Conservation (phyloP, 805 yeast genomes). For the Zygosaccharomyces siamensis region DNA sequence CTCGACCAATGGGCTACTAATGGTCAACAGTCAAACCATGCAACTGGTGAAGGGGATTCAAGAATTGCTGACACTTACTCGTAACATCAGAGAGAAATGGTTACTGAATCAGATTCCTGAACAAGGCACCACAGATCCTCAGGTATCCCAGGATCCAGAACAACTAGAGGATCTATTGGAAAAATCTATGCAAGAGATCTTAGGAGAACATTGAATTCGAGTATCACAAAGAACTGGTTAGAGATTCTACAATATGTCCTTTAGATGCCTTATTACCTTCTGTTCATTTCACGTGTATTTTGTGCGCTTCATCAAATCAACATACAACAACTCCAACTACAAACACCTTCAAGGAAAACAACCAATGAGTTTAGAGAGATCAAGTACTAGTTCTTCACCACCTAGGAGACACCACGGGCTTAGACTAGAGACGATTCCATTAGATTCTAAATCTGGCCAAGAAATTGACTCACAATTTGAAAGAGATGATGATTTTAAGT, state of each 20-base stretch:
- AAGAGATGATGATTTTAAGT: conserved; percentile 32
- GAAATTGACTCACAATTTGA: conserved; percentile 18
- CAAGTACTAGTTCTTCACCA: conserved; percentile 10
- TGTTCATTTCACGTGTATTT: conserved; percentile 3
- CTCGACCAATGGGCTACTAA: conserved; percentile 27
- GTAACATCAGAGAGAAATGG: conserved; percentile 35
- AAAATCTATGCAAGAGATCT: conserved; percentile 20
- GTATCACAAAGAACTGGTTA: not conserved
- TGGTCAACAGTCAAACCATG: conserved; percentile 30
- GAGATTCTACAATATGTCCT: not conserved
- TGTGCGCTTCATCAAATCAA: not conserved
- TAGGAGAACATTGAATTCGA: conserved; percentile 8
- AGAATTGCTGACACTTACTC: conserved; percentile 32
- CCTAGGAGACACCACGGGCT: conserved; percentile 12
- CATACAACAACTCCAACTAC: not conserved
- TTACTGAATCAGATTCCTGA: conserved; percentile 31
- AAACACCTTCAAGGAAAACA: conserved; percentile 1
- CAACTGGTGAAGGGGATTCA: conserved; percentile 34
- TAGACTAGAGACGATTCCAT: conserved; percentile 16
- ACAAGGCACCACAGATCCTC: conserved; percentile 4
- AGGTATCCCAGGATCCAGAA: conserved; percentile 13
- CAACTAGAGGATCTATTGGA: conserved; percentile 22
- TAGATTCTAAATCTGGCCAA: conserved; percentile 6
- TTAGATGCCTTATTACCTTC: not conserved
- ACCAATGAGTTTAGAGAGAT: conserved; percentile 10